Base-by-base conservation (phyloP, 2,329 filamentous ascomycete genomes). In the Monosporascus sp. region DNA sequence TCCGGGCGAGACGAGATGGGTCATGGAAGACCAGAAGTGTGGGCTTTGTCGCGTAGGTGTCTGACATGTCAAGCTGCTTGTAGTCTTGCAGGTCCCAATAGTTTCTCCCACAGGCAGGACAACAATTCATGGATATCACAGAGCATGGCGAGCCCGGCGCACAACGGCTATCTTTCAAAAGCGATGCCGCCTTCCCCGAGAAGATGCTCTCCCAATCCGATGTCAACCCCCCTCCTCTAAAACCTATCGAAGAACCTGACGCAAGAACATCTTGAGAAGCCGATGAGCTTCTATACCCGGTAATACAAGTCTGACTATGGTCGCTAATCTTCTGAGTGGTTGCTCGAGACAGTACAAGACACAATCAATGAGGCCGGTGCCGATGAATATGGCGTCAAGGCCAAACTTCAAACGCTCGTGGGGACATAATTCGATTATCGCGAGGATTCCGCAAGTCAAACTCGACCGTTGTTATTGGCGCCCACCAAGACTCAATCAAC, bases 11-110 rank as follows among this genome's bases (percentile, higher is more conserved):
- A 92, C 86, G 24, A 77, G 81, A 78, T 94, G 89, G 88, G 87
- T 97, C 35, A 95, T 89, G 0, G 93, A 97, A 65, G 89, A 96
- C 37, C 86, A 97, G 75, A 97, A 97, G 74, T 97, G 93, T 91
- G 85, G 87, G 70, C 75, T 97, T 58, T 86, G 88, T 66, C 80
- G 91, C 62, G 91, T 95, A 80, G 54, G 83, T 73, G 16, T 22
- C 24, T 44, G 51, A 5, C 46, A 57, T 47, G 4, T 3, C 17
- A 3, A 16, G 40, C 16, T 17, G 5, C 14, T 22, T 3, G 22
- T 22, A 22, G 22, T 22, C 22, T 2, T 22, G 22, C 22, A 22
- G 16, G 5, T 47, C 37, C 59, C 67, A 48, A 64, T 52, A 53
- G 17, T 14, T 22, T 24, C 52, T 41, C 17, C 3, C n/a, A 40